These are phyloP conservation scores for Jacaranda mimosifolia DNA, from an alignment of 257 asterid genomes.

Conservation along the genomic window DNA sequence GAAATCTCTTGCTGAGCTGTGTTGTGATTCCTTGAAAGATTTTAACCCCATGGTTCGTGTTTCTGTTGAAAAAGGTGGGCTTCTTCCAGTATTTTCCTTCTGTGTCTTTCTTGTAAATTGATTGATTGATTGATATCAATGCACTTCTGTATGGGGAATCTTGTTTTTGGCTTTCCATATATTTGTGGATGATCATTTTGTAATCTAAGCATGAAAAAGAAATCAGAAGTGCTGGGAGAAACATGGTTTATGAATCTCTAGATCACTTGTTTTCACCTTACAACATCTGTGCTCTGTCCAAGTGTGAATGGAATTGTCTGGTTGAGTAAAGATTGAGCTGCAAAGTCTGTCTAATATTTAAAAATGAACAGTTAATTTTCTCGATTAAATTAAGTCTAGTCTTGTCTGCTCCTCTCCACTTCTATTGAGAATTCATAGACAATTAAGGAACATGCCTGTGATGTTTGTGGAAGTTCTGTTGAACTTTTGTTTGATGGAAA, in stretches of 20 bases:
- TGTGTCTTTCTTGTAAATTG: not conserved
- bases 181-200: not conserved
- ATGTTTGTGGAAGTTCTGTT: constrained; percentile 14
- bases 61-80: constrained; percentile 77
- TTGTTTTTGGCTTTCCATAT: constrained; percentile 19
- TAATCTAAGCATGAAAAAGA: constrained; percentile 11
- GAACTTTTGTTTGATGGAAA: constrained; percentile 14
- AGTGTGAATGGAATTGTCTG: not conserved
- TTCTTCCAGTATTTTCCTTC: not conserved
- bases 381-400: not conserved
- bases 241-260: not conserved
- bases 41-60: constrained; percentile 98
- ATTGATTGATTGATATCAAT: constrained; percentile 12
- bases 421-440: not conserved
- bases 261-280: constrained; percentile 5
- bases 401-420: not conserved
- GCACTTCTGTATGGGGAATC: constrained; percentile 5
- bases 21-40: constrained; percentile 90
- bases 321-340: not conserved
- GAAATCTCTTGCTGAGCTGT: constrained; percentile 84
- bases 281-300: not conserved
- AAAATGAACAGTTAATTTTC: not conserved
- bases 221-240: not conserved
- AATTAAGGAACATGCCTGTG: not conserved
- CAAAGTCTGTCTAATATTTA: not conserved